Base-by-base conservation (phyloP, 139 green algal genomes). In the Zygnema circumcarinatum region DNA sequence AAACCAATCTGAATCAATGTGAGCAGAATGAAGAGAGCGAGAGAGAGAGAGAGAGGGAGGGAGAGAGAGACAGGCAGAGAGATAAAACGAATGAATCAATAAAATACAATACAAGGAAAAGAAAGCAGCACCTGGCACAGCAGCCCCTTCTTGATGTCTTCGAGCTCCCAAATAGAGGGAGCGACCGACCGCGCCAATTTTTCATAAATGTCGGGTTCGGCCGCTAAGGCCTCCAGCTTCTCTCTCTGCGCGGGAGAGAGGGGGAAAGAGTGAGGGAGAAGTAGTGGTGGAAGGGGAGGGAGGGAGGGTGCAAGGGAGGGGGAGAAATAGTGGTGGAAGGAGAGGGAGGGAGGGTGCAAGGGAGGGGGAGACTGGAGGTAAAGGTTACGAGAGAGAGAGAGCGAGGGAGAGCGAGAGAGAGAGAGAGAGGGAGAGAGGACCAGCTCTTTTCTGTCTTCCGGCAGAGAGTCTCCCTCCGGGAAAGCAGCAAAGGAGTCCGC, bases 141-240 rank as follows among this genome's bases (percentile, higher is more conserved):
- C 29, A 96, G 72, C 2, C 94, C 96, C 83, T 96, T 96, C 93
- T 99, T 99, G 79, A 99, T 93, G 86, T 99, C 96, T 41, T 99
- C 97, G 92, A 99, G 95, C 92, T 98, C 96, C 93, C 95, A 99
- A 82, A 99, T 97, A 83, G 94, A 96, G 47, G 97, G 97, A 40
- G 97, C 97, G 0, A 99, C 73, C 31, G 92, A 96, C 39, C 90
- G 91, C 1, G 95, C 89, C 73, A 99, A 93, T 42, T 93, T 94
- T 39, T 97, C 92, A 88, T 98, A 98, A 73, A 99, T 94, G 67
- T 95, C 88, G 1, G 95, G 95, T 53, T 96, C 91, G 47, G 38
- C 54, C 25, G 74, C 68, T 35, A 93, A 39, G 31, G 76, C 84
- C 76, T 81, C 40, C 83, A 90, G 69, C 22, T 47, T 47, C 35